Evolutionary conservation across 1,284 basidiomycete species (phyloP).

Genomic region (Pholiota adiposa): DNA sequence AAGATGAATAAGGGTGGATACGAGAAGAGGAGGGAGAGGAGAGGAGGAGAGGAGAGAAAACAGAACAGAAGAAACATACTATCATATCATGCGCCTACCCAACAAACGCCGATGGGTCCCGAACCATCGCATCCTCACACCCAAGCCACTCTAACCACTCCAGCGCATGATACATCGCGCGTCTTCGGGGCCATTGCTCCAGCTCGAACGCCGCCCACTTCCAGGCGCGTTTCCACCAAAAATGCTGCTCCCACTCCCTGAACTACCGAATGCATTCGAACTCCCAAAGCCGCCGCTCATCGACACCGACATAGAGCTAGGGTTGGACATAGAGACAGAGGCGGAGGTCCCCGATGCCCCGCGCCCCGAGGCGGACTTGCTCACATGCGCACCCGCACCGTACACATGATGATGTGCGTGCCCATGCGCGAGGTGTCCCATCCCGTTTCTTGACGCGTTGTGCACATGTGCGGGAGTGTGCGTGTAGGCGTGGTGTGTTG

Average conservation of each 20-base stretch:
- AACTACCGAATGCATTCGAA: neutral
- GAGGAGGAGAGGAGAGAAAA: neutral
- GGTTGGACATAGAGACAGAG: no score
- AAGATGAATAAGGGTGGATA: no score
- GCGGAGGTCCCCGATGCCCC: neutral
- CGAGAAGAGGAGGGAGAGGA: no score
- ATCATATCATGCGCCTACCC: neutral
- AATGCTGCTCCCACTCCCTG: neutral
- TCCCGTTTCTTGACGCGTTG: no score
- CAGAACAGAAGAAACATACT: neutral
- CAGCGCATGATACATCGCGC: slow-evolving; percentile 51
- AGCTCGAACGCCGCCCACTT: slow-evolving; percentile 35
- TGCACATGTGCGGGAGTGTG: no score
- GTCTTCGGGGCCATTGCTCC: slow-evolving; percentile 59
- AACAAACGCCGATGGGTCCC: slow-evolving; percentile 22
- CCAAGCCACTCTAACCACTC: slow-evolving; percentile 69
- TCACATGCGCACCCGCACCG: no score
- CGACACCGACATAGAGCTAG: neutral
- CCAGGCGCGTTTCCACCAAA: neutral
- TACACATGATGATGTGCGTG: neutral
- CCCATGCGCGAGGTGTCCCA: neutral
- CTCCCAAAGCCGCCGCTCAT: neutral
- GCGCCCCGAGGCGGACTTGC: neutral
- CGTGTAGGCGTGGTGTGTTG: no score
- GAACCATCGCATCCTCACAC: slow-evolving; percentile 51